phyloP scores from a whole-genome alignment of 345 rosid genomes.

The Psidium friedrichsthalianum region DNA sequence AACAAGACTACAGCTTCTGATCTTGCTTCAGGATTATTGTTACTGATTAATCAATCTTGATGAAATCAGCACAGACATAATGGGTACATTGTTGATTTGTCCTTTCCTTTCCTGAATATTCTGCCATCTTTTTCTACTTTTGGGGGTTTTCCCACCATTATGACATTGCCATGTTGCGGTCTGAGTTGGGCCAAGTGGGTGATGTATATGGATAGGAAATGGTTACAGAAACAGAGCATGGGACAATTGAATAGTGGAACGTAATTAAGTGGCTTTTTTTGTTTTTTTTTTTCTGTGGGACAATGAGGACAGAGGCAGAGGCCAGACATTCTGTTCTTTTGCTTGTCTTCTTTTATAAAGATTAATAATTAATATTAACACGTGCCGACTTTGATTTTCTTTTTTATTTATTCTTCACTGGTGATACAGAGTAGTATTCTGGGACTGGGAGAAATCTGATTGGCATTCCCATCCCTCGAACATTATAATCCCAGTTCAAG shows the following conservation, averaged over 20 bases:
- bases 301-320: neutral
- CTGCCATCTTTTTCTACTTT: neutral
- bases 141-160: neutral
- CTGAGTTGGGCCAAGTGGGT: neutral
- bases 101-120: neutral
- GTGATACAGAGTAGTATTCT: neutral
- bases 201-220: neutral
- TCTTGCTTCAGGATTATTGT: neutral
- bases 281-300: neutral
- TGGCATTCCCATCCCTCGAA: neutral
- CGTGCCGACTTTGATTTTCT: neutral
- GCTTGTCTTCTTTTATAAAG: neutral
- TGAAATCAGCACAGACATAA: neutral
- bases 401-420: neutral
- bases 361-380: neutral
- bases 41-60: neutral
- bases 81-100: neutral
- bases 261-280: neutral
- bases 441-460: neutral
- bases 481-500: neutral
- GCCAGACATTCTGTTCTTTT: neutral
- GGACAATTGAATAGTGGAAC: neutral
- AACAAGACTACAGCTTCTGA: conserved; percentile 56
- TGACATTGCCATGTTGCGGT: neutral
- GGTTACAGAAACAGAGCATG: neutral